These are phyloP conservation scores for Paraphoma sp. DNA, from an alignment of 2,329 filamentous ascomycete genomes.

Conservation along the genomic window DNA sequence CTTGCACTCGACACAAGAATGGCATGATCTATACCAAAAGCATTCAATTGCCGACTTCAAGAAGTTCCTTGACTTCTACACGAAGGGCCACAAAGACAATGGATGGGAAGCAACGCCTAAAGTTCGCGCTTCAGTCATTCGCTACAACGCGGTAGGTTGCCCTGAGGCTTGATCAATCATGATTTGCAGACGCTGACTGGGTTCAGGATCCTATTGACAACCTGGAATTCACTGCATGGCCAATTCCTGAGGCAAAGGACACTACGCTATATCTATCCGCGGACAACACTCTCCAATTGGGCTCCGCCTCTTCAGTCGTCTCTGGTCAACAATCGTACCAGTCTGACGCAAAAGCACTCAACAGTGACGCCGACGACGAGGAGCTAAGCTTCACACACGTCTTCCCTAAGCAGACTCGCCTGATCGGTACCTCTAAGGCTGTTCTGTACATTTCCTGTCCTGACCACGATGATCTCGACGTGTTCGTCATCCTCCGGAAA, in stretches of 20 bases:
- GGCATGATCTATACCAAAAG: slow-evolving; percentile 19
- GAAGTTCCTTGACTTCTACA: slow-evolving; percentile 56
- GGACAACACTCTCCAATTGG: neutral
- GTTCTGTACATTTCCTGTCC: slow-evolving; percentile 55
- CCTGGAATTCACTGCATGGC: neutral
- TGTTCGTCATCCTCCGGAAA: slow-evolving; percentile 24
- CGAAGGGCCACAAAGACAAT: slow-evolving; percentile 51
- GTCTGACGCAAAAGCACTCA: neutral
- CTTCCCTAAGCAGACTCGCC: slow-evolving; percentile 48
- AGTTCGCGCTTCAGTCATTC: neutral
- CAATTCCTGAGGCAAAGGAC: neutral
- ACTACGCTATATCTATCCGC: neutral
- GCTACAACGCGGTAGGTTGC: neutral
- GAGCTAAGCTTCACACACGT: slow-evolving; percentile 44
- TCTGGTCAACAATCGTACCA: slow-evolving; percentile 1
- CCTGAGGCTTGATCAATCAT: too few relatives aligned
- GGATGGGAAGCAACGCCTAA: slow-evolving; percentile 55
- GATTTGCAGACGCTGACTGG: too few relatives aligned
- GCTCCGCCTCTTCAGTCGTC: neutral
- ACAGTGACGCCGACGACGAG: neutral
- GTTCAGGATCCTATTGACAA: neutral
- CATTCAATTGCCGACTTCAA: slow-evolving; percentile 14
- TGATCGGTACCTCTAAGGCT: slow-evolving; percentile 58
- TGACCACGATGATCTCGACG: slow-evolving; percentile 52
- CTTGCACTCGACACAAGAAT: slow-evolving; percentile 17